A percentile compares a stretch with the other conserved stretches of the same genome.
These are phyloP conservation scores for Microcyclosporella mali DNA, from an alignment of 2,329 filamentous ascomycete genomes.

Conservation along the genomic window DNA sequence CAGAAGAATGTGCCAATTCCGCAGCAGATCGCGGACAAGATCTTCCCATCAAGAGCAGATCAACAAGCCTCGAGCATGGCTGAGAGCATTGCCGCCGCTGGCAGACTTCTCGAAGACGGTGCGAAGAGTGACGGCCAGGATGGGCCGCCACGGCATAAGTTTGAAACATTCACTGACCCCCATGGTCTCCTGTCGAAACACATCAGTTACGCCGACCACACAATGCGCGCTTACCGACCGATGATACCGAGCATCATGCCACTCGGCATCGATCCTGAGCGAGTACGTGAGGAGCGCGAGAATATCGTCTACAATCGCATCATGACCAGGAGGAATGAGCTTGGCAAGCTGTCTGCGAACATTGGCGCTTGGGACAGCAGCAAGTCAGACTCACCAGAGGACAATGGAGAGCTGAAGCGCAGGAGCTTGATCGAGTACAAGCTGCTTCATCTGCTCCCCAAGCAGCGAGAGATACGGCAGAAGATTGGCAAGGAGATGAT, in stretches of 20 bases:
- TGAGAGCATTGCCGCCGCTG: slow-evolving; percentile 38
- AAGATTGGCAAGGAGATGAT: slow-evolving; percentile 88
- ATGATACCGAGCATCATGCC: slow-evolving; percentile 86
- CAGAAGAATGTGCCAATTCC: slow-evolving; percentile 83
- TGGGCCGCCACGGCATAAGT: slow-evolving; percentile 41
- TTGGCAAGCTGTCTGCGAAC: slow-evolving; percentile 78
- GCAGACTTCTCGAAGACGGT: slow-evolving; percentile 49
- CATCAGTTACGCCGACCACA: slow-evolving; percentile 77
- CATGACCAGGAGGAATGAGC: slow-evolving; percentile 72
- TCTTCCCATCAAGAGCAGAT: slow-evolving; percentile 65
- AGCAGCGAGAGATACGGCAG: slow-evolving; percentile 79
- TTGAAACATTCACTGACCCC: slow-evolving; percentile 70
- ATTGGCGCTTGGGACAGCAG: slow-evolving; percentile 78
- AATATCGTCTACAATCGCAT: slow-evolving; percentile 86
- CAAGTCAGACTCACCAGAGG: slow-evolving; percentile 59
- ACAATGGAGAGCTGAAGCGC: slow-evolving; percentile 77
- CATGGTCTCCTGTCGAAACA: slow-evolving; percentile 52
- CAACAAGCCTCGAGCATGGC: slow-evolving; percentile 43
- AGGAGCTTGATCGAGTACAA: slow-evolving; percentile 95
- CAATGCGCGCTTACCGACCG: slow-evolving; percentile 65
- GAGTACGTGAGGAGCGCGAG: slow-evolving; percentile 79
- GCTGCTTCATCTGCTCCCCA: slow-evolving; percentile 76
- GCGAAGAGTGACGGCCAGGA: slow-evolving; percentile 37
- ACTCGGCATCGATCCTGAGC: slow-evolving; percentile 78
- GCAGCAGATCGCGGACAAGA: slow-evolving; percentile 68